Evolutionary conservation across 2,329 filamentous ascomycete species (phyloP), one percentile per base, ranked within the genome.

Genomic region (Colletotrichum lindemuthianum): DNA sequence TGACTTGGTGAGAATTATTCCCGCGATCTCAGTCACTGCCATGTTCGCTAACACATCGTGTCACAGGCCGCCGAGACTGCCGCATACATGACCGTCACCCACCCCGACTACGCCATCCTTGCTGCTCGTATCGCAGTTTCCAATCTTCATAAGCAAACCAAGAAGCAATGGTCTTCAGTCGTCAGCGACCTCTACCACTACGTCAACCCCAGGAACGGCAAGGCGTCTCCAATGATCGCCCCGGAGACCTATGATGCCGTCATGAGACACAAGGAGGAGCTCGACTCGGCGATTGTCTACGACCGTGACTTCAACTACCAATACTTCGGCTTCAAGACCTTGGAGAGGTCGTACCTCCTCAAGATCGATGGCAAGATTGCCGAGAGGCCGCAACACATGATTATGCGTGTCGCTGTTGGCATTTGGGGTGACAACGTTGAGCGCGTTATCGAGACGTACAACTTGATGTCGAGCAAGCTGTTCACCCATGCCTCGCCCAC

Each of bases 251-350:
- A 97, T 77, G 92, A 97, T 72, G 93, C 89, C 68, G 91, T 99
- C 69, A 96, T 97, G 92, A 92, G 91, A 74, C 93, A 99, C 80
- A 93, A 93, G 73, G 96, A 97, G 60, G 96, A 99, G 81, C 87
- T 99, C 63, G 97, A 99, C 85, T 98, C 95, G 47, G 96, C 96
- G 73, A 98, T 99, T 77, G 95, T 99, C 73, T 99, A 98, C 74
- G 96, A 99, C 82, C 92, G 96, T 72, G 96, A 99, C 78, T 99
- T 99, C 87, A 97, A 98, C 87, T 99, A 99, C 85, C 96, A 99
- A 84, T 99, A 97, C 84, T 99, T 99, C 74, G 96, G 96, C 69
- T 99, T 99, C 89, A 99, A 99, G 88, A 99, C 96, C 8, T 85
- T 99, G 43, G 96, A 99, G 85, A 90, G 96, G 66, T 99, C 96